phyloP scores from a whole-genome alignment of 306 rosid genomes.

The Betula pendula region DNA sequence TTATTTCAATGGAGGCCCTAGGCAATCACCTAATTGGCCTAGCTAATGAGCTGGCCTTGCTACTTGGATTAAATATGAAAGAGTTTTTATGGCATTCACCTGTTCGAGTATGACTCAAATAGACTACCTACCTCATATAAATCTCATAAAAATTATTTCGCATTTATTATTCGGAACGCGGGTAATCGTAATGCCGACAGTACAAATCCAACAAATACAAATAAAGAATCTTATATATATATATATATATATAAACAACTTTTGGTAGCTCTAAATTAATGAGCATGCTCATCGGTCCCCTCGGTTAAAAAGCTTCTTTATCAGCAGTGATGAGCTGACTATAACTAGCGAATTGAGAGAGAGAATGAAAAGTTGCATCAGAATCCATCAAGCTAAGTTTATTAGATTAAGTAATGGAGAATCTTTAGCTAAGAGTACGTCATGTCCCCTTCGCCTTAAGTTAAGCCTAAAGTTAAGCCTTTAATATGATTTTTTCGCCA shows the following conservation, averaged over 20 bases:
- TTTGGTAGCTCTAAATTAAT: conserved; percentile 28
- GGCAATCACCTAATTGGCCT: too few species aligned
- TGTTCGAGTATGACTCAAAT: too few species aligned
- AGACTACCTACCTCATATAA: too few species aligned
- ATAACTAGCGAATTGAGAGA: not conserved
- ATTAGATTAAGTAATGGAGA: conserved; percentile 38
- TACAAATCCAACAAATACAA: not conserved
- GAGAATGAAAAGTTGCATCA: conserved; percentile 44
- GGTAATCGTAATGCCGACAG: too few species aligned
- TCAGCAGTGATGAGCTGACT: not conserved
- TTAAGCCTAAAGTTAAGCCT: conserved; percentile 52
- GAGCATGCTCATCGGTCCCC: not conserved
- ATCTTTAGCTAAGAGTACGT: conserved; percentile 54
- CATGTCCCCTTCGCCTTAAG: conserved; percentile 43
- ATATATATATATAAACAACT: conserved; percentile 3
- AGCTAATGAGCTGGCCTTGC: too few species aligned
- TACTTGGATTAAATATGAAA: too few species aligned
- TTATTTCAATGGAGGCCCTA: too few species aligned
- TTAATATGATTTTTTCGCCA: conserved; percentile 32
- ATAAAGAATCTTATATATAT: not conserved
- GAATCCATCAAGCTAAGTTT: conserved; percentile 50
- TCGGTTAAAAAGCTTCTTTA: conserved; percentile 14
- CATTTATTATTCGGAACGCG: too few species aligned
- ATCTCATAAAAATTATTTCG: too few species aligned
- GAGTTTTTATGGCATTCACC: too few species aligned